phyloP scores from a whole-genome alignment of 2,329 filamentous ascomycete genomes.

The Paramyrothecium sp. region DNA sequence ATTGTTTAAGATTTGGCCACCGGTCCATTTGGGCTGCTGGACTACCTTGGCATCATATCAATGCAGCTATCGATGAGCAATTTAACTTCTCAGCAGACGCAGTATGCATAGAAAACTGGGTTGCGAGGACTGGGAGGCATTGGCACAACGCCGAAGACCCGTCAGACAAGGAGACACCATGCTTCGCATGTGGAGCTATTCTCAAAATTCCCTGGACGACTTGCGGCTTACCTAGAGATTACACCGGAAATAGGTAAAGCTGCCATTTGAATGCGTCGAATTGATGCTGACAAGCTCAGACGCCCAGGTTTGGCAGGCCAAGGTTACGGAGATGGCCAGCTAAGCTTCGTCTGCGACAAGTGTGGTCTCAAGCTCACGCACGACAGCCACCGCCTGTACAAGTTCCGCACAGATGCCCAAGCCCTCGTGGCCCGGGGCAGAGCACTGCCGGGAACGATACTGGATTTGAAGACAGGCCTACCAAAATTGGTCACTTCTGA shows the following conservation, averaged over 20 bases:
- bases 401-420: constrained; percentile 56
- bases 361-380: constrained; percentile 54
- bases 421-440: constrained; percentile 37
- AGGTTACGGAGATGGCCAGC: constrained; percentile 61
- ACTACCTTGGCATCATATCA: constrained; percentile 61
- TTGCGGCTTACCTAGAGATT: constrained; percentile 17
- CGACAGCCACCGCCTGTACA: constrained; percentile 53
- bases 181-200: constrained; percentile 31
- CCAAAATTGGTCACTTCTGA: background rate
- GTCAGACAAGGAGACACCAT: constrained; percentile 42
- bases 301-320: constrained; percentile 38
- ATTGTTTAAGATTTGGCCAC: constrained; percentile 15
- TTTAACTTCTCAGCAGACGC: constrained; percentile 51
- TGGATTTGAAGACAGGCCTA: constrained; percentile 42
- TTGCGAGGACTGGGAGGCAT: constrained; percentile 37
- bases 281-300: background rate
- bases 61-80: constrained; percentile 50
- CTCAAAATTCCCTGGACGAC: constrained; percentile 55
- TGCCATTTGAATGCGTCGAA: background rate
- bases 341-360: constrained; percentile 45
- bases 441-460: constrained; percentile 61
- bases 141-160: constrained; percentile 57
- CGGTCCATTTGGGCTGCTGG: constrained; percentile 48
- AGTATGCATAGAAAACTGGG: constrained; percentile 42
- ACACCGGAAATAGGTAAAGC: constrained; percentile 5